Conservation (phyloP, 2,329 filamentous ascomycete genomes). For the Alternaria sp. region DNA sequence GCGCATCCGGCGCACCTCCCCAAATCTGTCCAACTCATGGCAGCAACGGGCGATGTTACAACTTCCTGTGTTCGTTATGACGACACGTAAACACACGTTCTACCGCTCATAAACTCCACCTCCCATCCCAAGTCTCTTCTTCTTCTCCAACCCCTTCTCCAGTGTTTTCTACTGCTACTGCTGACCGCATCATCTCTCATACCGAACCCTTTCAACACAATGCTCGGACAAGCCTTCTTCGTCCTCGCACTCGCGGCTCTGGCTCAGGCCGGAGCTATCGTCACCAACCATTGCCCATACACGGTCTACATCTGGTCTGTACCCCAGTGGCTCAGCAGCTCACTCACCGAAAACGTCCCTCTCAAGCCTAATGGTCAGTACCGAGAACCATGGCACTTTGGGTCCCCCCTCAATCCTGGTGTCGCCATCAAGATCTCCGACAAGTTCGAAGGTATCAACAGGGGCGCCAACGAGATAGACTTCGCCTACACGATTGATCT, state of each 20-base stretch:
- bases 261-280: conserved; percentile 30
- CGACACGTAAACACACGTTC: neutral
- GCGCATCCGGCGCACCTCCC: neutral
- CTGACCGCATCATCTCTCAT: conserved; percentile 6
- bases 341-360: conserved; percentile 21
- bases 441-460: conserved; percentile 26
- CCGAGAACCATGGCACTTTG: conserved; percentile 31
- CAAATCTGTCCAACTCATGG: neutral
- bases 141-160: conserved; percentile 23
- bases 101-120: conserved; percentile 1
- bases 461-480: conserved; percentile 26
- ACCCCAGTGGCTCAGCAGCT: conserved; percentile 15
- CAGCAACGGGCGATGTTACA: neutral
- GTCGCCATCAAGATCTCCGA: conserved; percentile 36
- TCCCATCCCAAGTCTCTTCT: conserved; percentile 3
- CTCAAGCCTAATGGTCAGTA: conserved; percentile 26
- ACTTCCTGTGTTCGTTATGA: conserved; percentile 10
- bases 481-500: conserved; percentile 33
- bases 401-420: conserved; percentile 23
- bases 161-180: conserved; percentile 10
- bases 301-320: conserved; percentile 33
- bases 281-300: conserved; percentile 34
- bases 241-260: conserved; percentile 26
- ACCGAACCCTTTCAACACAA: conserved; percentile 7
- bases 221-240: conserved; percentile 21